Conservation (phyloP, 768 basidiomycete species). For the Termitomyces sp. region DNA sequence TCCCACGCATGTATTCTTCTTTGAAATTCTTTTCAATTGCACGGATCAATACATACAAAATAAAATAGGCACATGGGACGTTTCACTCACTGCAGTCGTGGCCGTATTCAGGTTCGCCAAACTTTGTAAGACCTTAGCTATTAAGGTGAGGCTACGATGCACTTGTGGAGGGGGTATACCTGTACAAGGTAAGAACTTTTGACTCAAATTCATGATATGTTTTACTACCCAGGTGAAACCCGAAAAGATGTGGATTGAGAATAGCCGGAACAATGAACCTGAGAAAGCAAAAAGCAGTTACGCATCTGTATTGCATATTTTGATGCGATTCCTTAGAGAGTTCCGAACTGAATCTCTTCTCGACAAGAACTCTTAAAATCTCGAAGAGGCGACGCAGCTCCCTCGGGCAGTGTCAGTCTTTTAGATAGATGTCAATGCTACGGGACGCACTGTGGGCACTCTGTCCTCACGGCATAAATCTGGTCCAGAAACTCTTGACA, state of each 20-base stretch:
- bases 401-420: constrained; percentile 35
- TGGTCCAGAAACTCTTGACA: constrained; percentile 78
- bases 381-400: constrained; percentile 72
- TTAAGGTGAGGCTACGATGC: constrained; percentile 77
- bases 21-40: constrained; percentile 31
- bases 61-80: neutral
- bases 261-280: constrained; percentile 90
- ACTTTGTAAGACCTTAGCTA: constrained; percentile 89
- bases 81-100: constrained; percentile 24
- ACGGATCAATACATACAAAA: neutral
- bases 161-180: constrained; percentile 66
- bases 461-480: constrained; percentile 69
- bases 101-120: constrained; percentile 79
- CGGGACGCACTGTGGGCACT: constrained; percentile 70
- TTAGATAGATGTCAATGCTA: neutral
- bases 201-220: neutral
- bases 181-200: constrained; percentile 25
- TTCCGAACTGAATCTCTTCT: constrained; percentile 54
- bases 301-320: constrained; percentile 75
- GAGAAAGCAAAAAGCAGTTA: constrained; percentile 88
- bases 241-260: constrained; percentile 83
- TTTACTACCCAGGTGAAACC: constrained; percentile 65
- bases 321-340: constrained; percentile 41
- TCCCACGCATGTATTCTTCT: constrained; percentile 79
- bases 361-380: constrained; percentile 71